Conservation (phyloP, 2,329 filamentous ascomycete species). For the Truncatella angustata region DNA sequence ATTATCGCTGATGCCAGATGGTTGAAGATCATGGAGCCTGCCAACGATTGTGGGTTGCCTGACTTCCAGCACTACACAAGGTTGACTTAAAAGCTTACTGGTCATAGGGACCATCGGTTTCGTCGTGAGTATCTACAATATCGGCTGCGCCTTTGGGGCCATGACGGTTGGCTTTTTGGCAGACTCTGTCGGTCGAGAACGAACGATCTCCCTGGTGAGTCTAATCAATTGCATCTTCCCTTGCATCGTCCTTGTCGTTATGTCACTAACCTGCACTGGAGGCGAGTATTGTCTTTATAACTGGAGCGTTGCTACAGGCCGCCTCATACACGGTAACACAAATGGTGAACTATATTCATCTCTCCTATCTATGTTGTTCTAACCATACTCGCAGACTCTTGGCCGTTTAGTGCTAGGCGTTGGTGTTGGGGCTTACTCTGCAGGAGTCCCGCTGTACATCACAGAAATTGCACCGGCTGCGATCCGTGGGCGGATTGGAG, state of each 20-base stretch:
- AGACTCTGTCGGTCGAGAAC: slow-evolving; percentile 25
- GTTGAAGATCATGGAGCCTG: slow-evolving; percentile 25
- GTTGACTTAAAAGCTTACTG: not conserved
- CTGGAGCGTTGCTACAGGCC: slow-evolving; percentile 22
- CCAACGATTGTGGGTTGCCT: slow-evolving; percentile 21
- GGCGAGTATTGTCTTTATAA: slow-evolving; percentile 24
- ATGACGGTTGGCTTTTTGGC: slow-evolving; percentile 26
- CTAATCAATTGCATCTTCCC: too few relatives aligned
- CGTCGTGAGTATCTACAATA: slow-evolving; percentile 30
- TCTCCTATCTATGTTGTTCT: not conserved
- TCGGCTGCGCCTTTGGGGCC: slow-evolving; percentile 27
- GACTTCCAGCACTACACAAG: not conserved
- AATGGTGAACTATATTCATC: slow-evolving; percentile 17
- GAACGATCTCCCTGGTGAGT: slow-evolving; percentile 23
- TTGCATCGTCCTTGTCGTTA: not conserved
- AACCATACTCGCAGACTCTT: slow-evolving; percentile 13
- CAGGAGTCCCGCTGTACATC: slow-evolving; percentile 30
- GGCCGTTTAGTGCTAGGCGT: slow-evolving; percentile 26
- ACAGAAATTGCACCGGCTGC: slow-evolving; percentile 28
- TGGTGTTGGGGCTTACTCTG: slow-evolving; percentile 28
- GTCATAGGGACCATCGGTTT: slow-evolving; percentile 23
- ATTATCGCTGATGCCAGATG: slow-evolving; percentile 29
- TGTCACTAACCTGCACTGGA: not conserved
- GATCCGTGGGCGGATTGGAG: slow-evolving; percentile 26
- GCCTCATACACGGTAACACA: slow-evolving; percentile 23